Conservation (phyloP, 2,329 filamentous ascomycete species). For the Cordyceps pruinosa region DNA sequence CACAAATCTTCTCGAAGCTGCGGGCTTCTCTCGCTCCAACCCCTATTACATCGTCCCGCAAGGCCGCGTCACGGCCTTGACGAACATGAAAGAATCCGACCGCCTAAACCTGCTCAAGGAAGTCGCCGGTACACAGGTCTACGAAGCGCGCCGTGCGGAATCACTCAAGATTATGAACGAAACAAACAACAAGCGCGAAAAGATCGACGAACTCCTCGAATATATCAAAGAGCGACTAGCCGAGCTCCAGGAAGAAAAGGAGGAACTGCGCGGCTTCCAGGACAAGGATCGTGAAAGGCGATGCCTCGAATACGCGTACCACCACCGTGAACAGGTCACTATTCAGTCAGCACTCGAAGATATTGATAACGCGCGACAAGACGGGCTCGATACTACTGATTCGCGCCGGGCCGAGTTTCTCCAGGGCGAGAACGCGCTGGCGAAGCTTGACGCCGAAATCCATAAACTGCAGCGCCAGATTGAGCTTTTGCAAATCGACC, state of each 20-base stretch:
- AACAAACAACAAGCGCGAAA: conserved; percentile 86
- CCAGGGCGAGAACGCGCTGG: conserved; percentile 71
- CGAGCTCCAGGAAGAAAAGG: conserved; percentile 94
- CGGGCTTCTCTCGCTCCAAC: conserved; percentile 93
- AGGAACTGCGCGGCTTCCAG: conserved; percentile 88
- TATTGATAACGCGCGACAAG: conserved; percentile 74
- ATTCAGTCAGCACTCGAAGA: conserved; percentile 71
- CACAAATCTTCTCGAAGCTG: conserved; percentile 89
- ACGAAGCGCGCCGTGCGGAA: conserved; percentile 85
- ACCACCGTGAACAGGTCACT: conserved; percentile 79
- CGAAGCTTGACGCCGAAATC: conserved; percentile 70
- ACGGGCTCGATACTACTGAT: conserved; percentile 78
- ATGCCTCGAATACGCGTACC: conserved; percentile 91
- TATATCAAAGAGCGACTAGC: conserved; percentile 85
- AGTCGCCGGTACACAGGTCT: conserved; percentile 96
- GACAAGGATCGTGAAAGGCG: conserved; percentile 89
- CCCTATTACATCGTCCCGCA: conserved; percentile 99
- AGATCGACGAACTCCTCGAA: conserved; percentile 86
- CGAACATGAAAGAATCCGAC: conserved; percentile 97
- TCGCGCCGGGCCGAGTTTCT: conserved; percentile 70
- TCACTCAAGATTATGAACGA: conserved; percentile 96
- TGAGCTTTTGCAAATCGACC: conserved; percentile 78
- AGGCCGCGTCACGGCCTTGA: conserved; percentile 88
- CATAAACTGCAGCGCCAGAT: conserved; percentile 73
- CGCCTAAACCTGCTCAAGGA: conserved; percentile 87